A percentile compares a stretch with the other conserved stretches of the same genome.
Evolutionary conservation across 495 filamentous ascomycete species (phyloP).

Genomic region (Penicillium dipodomyicola): DNA sequence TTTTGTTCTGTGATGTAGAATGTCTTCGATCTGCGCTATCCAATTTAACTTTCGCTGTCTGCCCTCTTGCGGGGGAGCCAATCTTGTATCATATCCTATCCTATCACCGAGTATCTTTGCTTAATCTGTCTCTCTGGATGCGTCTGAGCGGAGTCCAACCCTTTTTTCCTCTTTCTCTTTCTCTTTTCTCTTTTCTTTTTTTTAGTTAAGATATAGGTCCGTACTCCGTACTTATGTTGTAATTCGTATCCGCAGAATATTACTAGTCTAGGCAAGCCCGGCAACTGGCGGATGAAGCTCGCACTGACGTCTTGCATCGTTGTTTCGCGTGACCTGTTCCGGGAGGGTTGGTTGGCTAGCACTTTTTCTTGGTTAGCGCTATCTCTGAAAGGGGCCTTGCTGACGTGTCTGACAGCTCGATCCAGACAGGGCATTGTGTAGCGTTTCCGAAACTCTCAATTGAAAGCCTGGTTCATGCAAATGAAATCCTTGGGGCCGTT

Average conservation of each 20-base stretch:
- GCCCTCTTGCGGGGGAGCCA: constrained; percentile 4
- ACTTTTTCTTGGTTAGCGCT: constrained; percentile 7
- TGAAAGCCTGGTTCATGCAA: constrained; percentile 10
- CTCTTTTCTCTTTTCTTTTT: not conserved
- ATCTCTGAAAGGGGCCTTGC: constrained; percentile 2
- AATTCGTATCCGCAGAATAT: not conserved
- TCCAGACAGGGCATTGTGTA: not conserved
- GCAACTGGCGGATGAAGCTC: constrained; percentile 6
- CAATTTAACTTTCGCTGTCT: not conserved
- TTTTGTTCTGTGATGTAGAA: constrained; percentile 2
- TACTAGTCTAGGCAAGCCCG: constrained; percentile 1
- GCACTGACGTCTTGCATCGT: constrained; percentile 3
- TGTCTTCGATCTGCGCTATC: constrained; percentile 11
- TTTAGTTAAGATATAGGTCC: not conserved
- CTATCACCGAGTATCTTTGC: constrained; percentile 8
- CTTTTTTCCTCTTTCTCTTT: not conserved
- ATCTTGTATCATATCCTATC: not conserved
- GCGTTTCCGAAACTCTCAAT: not conserved
- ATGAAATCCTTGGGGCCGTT: constrained; percentile 2
- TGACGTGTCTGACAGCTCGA: constrained; percentile 23
- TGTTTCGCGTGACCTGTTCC: constrained; percentile 6
- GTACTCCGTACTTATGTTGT: not conserved
- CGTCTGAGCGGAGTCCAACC: constrained; percentile 1
- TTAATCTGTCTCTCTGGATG: constrained; percentile 1
- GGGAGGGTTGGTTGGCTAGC: not conserved